Evolutionary conservation across 2,329 filamentous ascomycete species (phyloP), one percentile per base, ranked within the genome.

Genomic region (Fusarium sp.): DNA sequence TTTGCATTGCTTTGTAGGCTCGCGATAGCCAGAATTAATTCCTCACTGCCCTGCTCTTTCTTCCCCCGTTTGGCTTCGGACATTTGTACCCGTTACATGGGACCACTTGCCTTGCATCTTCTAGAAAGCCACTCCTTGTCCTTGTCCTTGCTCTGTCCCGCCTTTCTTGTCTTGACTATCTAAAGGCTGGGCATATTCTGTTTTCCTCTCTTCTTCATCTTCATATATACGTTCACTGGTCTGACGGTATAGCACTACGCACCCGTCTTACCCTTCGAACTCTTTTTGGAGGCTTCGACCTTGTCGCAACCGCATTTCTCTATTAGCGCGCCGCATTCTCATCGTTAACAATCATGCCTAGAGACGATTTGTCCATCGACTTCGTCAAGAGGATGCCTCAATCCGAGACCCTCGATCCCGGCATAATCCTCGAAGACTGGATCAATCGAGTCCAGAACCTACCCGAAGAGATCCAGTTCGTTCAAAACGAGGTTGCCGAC

Each of bases 401-500:
- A 77, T 82, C 83, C 76, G 89, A 91, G 78, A 82, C 86, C 65
- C 84, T 89, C 78, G 89, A 91, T 74, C 87, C 88, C 62, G 86
- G 91, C 59, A 84, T 91, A 70, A 90, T 94, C 75, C 87, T 94
- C 74, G 92, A 95, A 79, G 91, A 94, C 79, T 94, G 92, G 85
- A 88, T 91, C 77, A 89, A 91, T 78, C 86, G 83, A 81, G 91
- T 92, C 22, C 90, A 92, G 74, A 96, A 96, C 76, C 85, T 95
- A 29, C 92, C 92, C 67, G 91, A 93, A 69, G 93, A 96, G 81
- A 90, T 96, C 64, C 90, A 91, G 22, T 94, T 94, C 82, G 86
- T 95, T 67, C 91, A 94, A 76, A 92, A 94, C 77, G 93, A 96
- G 81, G 92, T 95, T 69, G 85, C 90, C 76, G 91, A 92, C 78